These are phyloP conservation scores for Triadica sebifera DNA, from an alignment of 345 rosid genomes.

Conservation along the genomic window DNA sequence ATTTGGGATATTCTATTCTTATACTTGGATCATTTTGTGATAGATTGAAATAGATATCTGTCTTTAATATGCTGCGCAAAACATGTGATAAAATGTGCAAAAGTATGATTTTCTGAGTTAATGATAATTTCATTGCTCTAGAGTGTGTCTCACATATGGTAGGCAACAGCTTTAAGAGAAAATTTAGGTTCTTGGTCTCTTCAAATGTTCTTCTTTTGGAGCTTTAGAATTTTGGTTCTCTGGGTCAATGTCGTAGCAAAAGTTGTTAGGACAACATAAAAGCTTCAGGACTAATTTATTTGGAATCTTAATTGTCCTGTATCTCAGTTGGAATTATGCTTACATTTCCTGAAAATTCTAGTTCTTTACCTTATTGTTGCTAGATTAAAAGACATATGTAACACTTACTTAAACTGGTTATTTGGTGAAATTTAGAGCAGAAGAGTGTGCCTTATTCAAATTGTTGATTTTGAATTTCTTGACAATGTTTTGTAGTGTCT, in stretches of 20 bases:
- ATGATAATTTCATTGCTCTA: background rate
- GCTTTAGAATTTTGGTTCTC: background rate
- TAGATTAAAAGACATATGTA: background rate
- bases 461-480: background rate
- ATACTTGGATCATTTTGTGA: background rate
- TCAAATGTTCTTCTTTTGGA: background rate
- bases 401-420: background rate
- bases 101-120: background rate
- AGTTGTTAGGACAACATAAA: background rate
- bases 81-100: background rate
- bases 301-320: background rate
- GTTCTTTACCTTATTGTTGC: background rate
- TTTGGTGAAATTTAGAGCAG: background rate
- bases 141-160: background rate
- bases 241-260: background rate
- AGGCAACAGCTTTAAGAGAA: background rate
- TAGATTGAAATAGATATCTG: background rate
- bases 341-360: background rate
- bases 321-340: background rate
- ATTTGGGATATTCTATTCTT: background rate
- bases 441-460: background rate
- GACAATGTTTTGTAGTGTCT: slow-evolving; percentile 62
- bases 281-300: background rate
- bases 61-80: background rate
- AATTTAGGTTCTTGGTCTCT: background rate